Evolutionary conservation across 176 grass and related monocot species (phyloP).

Genomic region (Triticum aestivum): DNA sequence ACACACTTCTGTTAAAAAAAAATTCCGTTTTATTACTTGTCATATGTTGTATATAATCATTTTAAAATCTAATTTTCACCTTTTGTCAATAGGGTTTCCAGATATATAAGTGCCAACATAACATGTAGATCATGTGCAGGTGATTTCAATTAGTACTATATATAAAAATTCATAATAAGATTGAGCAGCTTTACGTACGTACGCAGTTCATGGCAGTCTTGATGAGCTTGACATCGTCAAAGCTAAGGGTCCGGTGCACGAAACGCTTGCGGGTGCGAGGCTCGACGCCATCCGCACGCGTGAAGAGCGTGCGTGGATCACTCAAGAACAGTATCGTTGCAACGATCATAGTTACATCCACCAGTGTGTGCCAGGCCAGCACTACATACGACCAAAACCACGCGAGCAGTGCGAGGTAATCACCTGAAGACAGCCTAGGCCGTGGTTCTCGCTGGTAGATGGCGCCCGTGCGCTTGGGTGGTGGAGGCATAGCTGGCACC

Average conservation of each 20-base stretch:
- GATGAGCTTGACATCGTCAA: background rate
- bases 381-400: slow-evolving; percentile 17
- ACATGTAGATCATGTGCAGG: background rate
- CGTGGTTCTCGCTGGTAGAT: background rate
- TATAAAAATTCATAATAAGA: background rate
- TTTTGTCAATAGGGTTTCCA: background rate
- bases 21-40: too few species aligned
- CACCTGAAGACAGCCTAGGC: background rate
- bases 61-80: background rate
- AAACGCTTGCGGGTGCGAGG: background rate
- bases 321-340: slow-evolving; percentile 27
- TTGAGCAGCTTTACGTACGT: background rate
- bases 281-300: background rate
- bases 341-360: slow-evolving; percentile 30
- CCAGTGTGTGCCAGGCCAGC: slow-evolving; percentile 51
- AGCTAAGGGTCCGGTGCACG: background rate
- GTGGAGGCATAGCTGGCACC: background rate
- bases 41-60: background rate
- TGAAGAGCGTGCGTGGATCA: slow-evolving; percentile 56
- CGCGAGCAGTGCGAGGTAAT: background rate
- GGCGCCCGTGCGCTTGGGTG: background rate
- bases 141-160: background rate
- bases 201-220: background rate
- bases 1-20: too few species aligned
- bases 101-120: background rate